Evolutionary conservation across 371 early-diverging fungal genomes (phyloP).

Genomic region (Haplosporangium sp.): DNA sequence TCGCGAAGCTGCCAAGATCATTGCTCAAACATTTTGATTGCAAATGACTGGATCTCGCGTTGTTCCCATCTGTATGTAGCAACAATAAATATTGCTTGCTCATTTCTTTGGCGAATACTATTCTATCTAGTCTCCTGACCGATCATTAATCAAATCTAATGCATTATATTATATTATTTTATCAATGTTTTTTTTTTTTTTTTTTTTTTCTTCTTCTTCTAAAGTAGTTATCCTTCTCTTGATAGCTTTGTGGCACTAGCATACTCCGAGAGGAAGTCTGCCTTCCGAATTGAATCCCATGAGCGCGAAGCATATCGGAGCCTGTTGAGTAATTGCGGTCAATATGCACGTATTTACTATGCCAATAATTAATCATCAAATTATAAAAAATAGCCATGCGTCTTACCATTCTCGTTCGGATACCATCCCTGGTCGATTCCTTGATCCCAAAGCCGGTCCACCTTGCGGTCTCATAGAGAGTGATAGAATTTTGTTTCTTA

Average conservation of each 20-base stretch:
- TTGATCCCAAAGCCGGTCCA: slow-evolving; percentile 48
- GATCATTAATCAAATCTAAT: no score
- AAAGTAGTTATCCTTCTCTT: slow-evolving; percentile 22
- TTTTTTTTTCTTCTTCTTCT: neutral
- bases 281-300: slow-evolving; percentile 41
- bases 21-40: slow-evolving; percentile 20
- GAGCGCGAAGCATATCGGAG: slow-evolving; percentile 34
- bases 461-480: slow-evolving; percentile 50
- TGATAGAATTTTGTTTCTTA: slow-evolving; percentile 49
- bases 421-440: slow-evolving; percentile 44
- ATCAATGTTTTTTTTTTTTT: neutral
- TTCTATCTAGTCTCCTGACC: no score
- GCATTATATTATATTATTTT: no score
- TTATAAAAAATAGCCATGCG: neutral
- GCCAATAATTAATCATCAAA: neutral
- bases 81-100: no score
- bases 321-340: slow-evolving; percentile 10
- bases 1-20: slow-evolving; percentile 49
- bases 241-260: slow-evolving; percentile 37
- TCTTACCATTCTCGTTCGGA: slow-evolving; percentile 49
- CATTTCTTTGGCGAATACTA: no score
- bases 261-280: slow-evolving; percentile 36
- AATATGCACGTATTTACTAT: no score
- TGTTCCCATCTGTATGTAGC: no score
- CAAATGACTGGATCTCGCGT: neutral